Evolutionary conservation across 495 filamentous ascomycete species (phyloP).

Genomic region (Penicillium waksmanii): DNA sequence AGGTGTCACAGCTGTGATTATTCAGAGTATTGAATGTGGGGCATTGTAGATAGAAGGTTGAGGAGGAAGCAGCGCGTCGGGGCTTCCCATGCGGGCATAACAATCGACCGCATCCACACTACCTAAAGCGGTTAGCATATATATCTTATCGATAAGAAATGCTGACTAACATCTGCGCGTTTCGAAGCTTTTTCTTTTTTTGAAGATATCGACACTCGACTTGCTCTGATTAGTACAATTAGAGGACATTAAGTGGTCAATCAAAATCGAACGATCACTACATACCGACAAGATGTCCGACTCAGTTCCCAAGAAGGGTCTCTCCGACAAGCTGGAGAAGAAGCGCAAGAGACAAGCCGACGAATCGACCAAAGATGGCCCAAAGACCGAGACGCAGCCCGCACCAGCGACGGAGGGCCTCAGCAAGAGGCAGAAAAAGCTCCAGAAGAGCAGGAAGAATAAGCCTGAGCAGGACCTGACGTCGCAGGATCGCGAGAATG

Average conservation of each 20-base stretch:
- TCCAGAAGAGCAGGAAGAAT: conserved; percentile 58
- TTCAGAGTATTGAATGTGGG: not conserved
- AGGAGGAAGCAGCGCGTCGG: conserved; percentile 2
- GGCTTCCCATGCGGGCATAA: not conserved
- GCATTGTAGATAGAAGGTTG: conserved; percentile 4
- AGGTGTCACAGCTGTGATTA: not conserved
- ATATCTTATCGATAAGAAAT: conserved; percentile 1
- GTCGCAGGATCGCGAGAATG: conserved; percentile 59
- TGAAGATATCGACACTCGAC: conserved; percentile 1
- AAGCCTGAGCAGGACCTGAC: conserved; percentile 55
- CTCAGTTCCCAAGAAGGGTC: conserved; percentile 25
- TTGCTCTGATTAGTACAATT: not conserved
- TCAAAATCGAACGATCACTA: not conserved
- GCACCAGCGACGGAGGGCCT: conserved; percentile 31
- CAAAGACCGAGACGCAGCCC: conserved; percentile 30
- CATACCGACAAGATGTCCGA: conserved; percentile 24
- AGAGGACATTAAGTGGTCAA: not conserved
- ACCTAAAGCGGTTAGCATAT: not conserved
- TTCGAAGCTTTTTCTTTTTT: conserved; percentile 6
- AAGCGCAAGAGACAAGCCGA: conserved; percentile 58
- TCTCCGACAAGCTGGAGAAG: conserved; percentile 46
- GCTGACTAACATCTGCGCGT: conserved; percentile 1
- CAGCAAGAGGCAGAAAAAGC: conserved; percentile 51
- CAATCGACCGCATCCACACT: not conserved
- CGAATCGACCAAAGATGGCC: conserved; percentile 41